phyloP scores from a whole-genome alignment of 2,329 filamentous ascomycete species.

The Talaromyces verruculosus region DNA sequence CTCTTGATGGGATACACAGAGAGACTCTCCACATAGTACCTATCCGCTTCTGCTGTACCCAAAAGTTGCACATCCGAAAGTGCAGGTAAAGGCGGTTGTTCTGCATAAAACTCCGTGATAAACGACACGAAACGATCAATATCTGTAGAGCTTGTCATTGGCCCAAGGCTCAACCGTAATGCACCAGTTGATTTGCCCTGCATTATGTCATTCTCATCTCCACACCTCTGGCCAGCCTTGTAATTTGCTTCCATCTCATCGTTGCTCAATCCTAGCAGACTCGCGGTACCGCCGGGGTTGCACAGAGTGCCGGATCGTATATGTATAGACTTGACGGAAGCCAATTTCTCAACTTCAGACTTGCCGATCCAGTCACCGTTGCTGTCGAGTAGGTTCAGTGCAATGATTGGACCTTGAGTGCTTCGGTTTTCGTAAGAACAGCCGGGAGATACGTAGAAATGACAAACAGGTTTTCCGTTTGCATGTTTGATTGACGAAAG shows the following conservation, averaged over 20 bases:
- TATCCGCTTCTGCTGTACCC: constrained; percentile 19
- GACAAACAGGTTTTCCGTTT: constrained; percentile 66
- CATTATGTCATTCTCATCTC: constrained; percentile 76
- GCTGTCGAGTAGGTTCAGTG: constrained; percentile 76
- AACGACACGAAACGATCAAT: constrained; percentile 71
- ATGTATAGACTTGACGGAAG: constrained; percentile 74
- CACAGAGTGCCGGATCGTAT: constrained; percentile 86
- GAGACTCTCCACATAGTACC: constrained; percentile 61
- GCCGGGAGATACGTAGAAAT: constrained; percentile 57
- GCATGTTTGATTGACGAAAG: constrained; percentile 64
- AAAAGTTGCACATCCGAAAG: constrained; percentile 19
- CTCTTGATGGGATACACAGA: constrained; percentile 92
- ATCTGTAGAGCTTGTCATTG: constrained; percentile 80
- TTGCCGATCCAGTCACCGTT: constrained; percentile 74
- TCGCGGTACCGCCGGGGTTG: constrained; percentile 83
- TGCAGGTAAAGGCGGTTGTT: constrained; percentile 31
- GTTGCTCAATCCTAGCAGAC: constrained; percentile 68
- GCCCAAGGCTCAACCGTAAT: constrained; percentile 80
- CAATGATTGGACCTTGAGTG: constrained; percentile 70
- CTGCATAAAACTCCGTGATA: constrained; percentile 66
- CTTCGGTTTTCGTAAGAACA: constrained; percentile 46
- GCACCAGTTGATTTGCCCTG: constrained; percentile 84
- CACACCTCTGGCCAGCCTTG: constrained; percentile 79
- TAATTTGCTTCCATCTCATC: constrained; percentile 86
- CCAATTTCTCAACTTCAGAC: constrained; percentile 82